These are phyloP conservation scores for Eucalyptus paniculata DNA, from an alignment of 345 rosid species.

Conservation along the genomic window DNA sequence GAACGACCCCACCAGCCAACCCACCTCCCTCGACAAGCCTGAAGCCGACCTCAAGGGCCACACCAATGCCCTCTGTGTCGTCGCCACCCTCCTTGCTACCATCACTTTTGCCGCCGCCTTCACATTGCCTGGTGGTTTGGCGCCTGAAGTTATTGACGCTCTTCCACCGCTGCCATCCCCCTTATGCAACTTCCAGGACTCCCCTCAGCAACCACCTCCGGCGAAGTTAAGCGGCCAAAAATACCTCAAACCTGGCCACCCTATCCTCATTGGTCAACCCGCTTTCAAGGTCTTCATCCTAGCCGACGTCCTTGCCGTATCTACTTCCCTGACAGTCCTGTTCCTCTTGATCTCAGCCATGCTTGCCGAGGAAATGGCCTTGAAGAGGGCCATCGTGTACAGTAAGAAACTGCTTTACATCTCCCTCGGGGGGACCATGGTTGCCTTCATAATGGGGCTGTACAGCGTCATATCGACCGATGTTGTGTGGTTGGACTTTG, in stretches of 20 bases:
- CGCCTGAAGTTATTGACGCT: neutral
- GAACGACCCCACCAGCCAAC: neutral
- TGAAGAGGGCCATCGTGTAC: neutral
- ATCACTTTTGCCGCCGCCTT: neutral
- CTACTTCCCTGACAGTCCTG: neutral
- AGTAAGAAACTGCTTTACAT: neutral
- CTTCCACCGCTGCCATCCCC: neutral
- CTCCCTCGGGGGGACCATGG: neutral
- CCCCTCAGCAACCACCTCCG: neutral
- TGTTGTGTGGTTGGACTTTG: neutral
- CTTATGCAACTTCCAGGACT: neutral
- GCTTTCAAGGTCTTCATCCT: neutral
- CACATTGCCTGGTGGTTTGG: neutral
- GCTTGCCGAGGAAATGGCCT: neutral
- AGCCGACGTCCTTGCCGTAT: neutral
- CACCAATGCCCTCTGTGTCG: neutral
- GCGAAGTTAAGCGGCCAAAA: neutral
- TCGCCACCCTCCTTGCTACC: neutral
- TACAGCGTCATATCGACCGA: neutral
- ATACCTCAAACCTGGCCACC: neutral
- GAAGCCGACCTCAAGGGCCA: neutral
- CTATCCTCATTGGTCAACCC: neutral
- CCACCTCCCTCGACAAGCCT: neutral
- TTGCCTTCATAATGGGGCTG: neutral
- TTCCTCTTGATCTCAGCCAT: neutral